These are phyloP conservation scores for Bacidia gigantensis DNA, from an alignment of 495 filamentous ascomycete species.

Conservation along the genomic window DNA sequence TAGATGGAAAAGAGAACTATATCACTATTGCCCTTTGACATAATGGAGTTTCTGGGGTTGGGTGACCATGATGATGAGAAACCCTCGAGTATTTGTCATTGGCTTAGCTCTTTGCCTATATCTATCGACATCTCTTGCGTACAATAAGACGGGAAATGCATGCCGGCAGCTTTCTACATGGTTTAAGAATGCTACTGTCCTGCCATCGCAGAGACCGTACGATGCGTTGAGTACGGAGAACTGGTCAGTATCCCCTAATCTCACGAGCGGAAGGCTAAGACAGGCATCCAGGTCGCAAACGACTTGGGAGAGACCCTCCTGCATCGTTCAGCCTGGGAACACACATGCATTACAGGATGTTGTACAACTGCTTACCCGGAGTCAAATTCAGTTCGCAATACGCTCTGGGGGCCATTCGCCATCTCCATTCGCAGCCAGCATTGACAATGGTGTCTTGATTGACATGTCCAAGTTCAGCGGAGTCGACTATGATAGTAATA, in stretches of 20 bases:
- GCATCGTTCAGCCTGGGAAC: constrained; percentile 24
- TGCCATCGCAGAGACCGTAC: constrained; percentile 8
- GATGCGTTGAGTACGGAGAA: constrained; percentile 5
- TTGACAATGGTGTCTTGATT: constrained; percentile 12
- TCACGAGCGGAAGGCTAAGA: neutral
- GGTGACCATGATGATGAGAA: no score
- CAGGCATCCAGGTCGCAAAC: constrained; percentile 21
- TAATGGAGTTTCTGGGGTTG: no score
- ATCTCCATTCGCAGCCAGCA: constrained; percentile 11
- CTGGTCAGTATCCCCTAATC: constrained; percentile 1
- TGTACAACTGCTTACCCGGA: constrained; percentile 19
- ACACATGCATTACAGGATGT: constrained; percentile 23
- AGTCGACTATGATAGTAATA: constrained; percentile 12
- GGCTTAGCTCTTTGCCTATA: neutral
- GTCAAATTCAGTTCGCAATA: constrained; percentile 27
- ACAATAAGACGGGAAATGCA: neutral
- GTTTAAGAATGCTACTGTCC: constrained; percentile 3
- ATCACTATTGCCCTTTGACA: no score
- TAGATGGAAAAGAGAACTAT: no score
- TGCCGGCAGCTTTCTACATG: neutral
- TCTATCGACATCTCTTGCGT: neutral
- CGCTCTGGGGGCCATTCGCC: constrained; percentile 35
- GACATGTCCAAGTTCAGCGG: constrained; percentile 16
- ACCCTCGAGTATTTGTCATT: neutral
- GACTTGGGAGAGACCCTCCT: constrained; percentile 23